Evolutionary conservation across 257 asterid species (phyloP).

Genomic region (Rhazya stricta): DNA sequence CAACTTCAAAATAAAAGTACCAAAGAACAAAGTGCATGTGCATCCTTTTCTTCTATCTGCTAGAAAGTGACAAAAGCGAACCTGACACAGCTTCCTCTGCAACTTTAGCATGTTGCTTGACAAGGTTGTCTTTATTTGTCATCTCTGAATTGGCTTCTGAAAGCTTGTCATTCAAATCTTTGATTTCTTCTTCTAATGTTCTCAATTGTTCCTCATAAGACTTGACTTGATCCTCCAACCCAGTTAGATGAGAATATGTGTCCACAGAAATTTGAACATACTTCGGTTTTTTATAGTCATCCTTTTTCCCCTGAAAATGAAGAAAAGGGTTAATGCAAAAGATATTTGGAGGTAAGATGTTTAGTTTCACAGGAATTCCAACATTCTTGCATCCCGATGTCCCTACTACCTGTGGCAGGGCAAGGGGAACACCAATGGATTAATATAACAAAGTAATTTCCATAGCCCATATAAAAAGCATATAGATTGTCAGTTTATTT

Average conservation of each 20-base stretch:
- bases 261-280: conserved; percentile 94
- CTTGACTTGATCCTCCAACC: conserved; percentile 78
- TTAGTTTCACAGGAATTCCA: neutral
- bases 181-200: conserved; percentile 60
- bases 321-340: conserved; percentile 10
- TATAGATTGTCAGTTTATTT: neutral
- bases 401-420: neutral
- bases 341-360: neutral
- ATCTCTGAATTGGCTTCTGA: conserved; percentile 68
- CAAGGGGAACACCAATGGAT: neutral
- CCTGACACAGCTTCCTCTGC: conserved; percentile 99
- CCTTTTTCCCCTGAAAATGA: conserved; percentile 51
- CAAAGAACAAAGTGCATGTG: neutral
- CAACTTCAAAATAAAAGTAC: neutral
- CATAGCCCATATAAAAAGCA: neutral
- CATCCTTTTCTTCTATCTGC: conserved; percentile 2
- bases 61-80: conserved; percentile 16
- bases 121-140: conserved; percentile 69
- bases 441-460: neutral
- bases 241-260: conserved; percentile 85
- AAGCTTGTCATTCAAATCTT: conserved; percentile 71
- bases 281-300: conserved; percentile 61
- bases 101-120: conserved; percentile 93
- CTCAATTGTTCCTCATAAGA: conserved; percentile 61
- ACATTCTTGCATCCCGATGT: neutral